Evolutionary conservation across 2,329 filamentous ascomycete species (phyloP).

Genomic region (Fusarium armeniacum): DNA sequence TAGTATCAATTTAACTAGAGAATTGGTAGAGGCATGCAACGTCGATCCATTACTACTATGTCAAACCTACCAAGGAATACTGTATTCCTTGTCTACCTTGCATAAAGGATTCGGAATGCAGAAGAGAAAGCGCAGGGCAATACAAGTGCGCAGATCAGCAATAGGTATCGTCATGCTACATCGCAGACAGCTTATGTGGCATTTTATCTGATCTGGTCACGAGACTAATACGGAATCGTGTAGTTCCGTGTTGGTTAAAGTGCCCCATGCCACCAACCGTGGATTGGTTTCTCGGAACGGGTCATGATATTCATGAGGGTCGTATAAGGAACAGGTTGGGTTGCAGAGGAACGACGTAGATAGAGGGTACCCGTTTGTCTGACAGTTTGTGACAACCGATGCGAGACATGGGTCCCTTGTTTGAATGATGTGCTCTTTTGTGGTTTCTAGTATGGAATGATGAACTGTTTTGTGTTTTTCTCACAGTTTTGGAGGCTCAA

Average conservation of each 20-base stretch:
- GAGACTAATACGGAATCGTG: constrained; percentile 6
- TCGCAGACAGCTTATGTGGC: not conserved
- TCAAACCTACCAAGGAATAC: not conserved
- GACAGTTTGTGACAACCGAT: constrained; percentile 21
- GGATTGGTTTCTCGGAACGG: constrained; percentile 9
- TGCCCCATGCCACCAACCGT: not conserved
- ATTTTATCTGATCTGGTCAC: constrained; percentile 4
- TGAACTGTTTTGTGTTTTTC: not conserved
- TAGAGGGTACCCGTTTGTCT: constrained; percentile 18
- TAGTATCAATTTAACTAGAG: not conserved
- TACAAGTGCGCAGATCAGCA: constrained; percentile 10
- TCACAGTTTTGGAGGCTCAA: not conserved
- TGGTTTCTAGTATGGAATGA: not conserved
- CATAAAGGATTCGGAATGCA: constrained; percentile 14
- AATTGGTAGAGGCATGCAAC: not conserved
- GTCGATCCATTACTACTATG: constrained; percentile 11
- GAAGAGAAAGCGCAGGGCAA: not conserved
- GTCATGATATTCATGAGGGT: constrained; percentile 1
- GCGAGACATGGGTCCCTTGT: constrained; percentile 32
- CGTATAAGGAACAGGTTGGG: constrained; percentile 11
- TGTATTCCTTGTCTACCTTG: constrained; percentile 1
- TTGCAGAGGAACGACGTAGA: constrained; percentile 14
- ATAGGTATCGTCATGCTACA: not conserved
- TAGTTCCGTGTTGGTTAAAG: constrained; percentile 14
- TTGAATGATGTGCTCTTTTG: not conserved